A percentile compares a stretch with the other conserved stretches of the same genome.
These are phyloP conservation scores for Rhododendron kiyosumense DNA, from an alignment of 148 eudicot genomes.

Conservation along the genomic window DNA sequence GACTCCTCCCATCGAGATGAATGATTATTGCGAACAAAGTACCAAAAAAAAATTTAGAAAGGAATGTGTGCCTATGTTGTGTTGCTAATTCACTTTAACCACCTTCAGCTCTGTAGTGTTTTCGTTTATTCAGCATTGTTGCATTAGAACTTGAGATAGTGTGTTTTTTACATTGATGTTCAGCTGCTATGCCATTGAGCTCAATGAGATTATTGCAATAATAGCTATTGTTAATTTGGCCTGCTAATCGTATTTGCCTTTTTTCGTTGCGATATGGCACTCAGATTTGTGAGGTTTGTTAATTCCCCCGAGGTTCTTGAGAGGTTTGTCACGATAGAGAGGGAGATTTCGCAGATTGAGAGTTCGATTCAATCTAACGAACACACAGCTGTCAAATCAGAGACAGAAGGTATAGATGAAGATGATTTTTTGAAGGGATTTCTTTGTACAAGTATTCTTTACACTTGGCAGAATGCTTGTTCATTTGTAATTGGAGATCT, in stretches of 20 bases:
- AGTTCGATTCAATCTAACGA: slow-evolving; percentile 54
- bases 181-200: background rate
- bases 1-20: too few species aligned
- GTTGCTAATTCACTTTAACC: background rate
- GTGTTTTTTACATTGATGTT: background rate
- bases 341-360: slow-evolving; percentile 69
- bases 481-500: background rate
- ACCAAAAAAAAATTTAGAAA: too few species aligned
- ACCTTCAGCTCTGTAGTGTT: background rate
- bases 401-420: slow-evolving; percentile 34
- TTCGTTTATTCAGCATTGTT: background rate
- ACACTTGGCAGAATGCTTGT: background rate
- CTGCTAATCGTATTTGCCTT: background rate
- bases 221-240: background rate
- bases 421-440: background rate
- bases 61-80: background rate
- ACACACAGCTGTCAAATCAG: slow-evolving; percentile 28
- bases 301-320: slow-evolving; percentile 79
- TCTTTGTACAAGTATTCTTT: background rate
- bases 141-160: background rate
- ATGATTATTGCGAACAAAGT: too few species aligned
- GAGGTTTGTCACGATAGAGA: slow-evolving; percentile 67
- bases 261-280: slow-evolving; percentile 8
- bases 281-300: slow-evolving; percentile 81
- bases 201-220: background rate